Percentiles rank a stretch among this genome's conserved stretches.
phyloP scores from a whole-genome alignment of 2,329 filamentous ascomycete species.

The Dactylellina haptotyla region DNA sequence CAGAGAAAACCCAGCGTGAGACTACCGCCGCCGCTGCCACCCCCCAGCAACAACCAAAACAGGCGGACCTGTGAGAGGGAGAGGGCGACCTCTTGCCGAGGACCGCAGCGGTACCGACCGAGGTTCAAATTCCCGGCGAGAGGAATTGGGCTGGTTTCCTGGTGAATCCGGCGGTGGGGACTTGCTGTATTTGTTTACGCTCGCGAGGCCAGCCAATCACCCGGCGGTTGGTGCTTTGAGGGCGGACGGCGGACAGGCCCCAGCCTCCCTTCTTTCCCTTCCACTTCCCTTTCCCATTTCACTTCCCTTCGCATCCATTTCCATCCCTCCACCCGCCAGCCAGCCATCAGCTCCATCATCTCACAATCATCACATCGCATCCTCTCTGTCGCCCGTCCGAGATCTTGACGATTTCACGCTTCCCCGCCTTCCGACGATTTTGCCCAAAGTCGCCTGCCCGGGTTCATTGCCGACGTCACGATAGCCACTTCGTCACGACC shows the following conservation, averaged over 20 bases:
- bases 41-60: too few relatives aligned
- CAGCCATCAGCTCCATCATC: too few relatives aligned
- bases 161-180: constrained; percentile 17
- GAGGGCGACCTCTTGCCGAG: constrained; percentile 21
- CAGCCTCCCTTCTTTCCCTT: constrained; percentile 48
- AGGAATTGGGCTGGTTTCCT: constrained; percentile 8
- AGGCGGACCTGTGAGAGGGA: too few relatives aligned
- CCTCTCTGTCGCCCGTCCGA: constrained; percentile 15
- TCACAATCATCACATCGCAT: constrained; percentile 52
- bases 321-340: constrained; percentile 30
- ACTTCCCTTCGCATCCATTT: constrained; percentile 46
- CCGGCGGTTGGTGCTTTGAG: background rate
- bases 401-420: constrained; percentile 33
- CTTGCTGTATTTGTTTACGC: constrained; percentile 52
- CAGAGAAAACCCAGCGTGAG: too few relatives aligned
- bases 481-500: constrained; percentile 10
- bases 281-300: constrained; percentile 19
- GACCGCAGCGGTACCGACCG: constrained; percentile 45
- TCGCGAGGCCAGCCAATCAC: constrained; percentile 48
- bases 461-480: constrained; percentile 42
- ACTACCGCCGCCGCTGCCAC: too few relatives aligned
- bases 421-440: constrained; percentile 20
- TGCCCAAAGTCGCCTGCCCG: constrained; percentile 33
- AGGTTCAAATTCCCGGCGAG: constrained; percentile 32
- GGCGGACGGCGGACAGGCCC: background rate